phyloP scores from a whole-genome alignment of 2,329 filamentous ascomycete genomes.

The Didymella pomorum region DNA sequence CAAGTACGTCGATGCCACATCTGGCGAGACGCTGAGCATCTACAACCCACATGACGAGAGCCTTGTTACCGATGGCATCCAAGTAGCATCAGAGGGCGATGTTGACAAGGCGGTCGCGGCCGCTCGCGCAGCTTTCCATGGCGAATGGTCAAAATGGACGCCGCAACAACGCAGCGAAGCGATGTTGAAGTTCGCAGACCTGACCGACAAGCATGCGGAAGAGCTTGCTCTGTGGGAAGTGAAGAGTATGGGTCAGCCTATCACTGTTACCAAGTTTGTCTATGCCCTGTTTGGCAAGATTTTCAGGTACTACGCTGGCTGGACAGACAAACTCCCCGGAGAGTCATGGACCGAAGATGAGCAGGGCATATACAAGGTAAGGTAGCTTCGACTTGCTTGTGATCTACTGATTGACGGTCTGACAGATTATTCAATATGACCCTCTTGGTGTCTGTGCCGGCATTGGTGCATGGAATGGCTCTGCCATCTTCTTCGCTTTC shows the following conservation, averaged over 20 bases:
- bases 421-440: slow-evolving; percentile 32
- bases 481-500: slow-evolving; percentile 31
- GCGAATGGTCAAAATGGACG: slow-evolving; percentile 33
- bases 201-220: slow-evolving; percentile 30
- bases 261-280: slow-evolving; percentile 18
- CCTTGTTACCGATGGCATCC: slow-evolving; percentile 33
- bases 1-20: slow-evolving; percentile 36
- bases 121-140: slow-evolving; percentile 35
- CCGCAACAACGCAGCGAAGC: slow-evolving; percentile 31
- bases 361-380: slow-evolving; percentile 16
- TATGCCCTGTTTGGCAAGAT: slow-evolving; percentile 18
- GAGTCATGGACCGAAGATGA: slow-evolving; percentile 25
- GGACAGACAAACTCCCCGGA: slow-evolving; percentile 31
- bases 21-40: slow-evolving; percentile 32
- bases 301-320: slow-evolving; percentile 36
- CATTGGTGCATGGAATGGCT: slow-evolving; percentile 42
- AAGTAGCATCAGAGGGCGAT: slow-evolving; percentile 33
- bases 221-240: slow-evolving; percentile 23
- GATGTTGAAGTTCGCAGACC: slow-evolving; percentile 38
- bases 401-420: neutral
- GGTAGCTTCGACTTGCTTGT: neutral
- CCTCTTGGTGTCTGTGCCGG: slow-evolving; percentile 43
- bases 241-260: slow-evolving; percentile 29
- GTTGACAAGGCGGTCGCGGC: slow-evolving; percentile 40
- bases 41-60: slow-evolving; percentile 38